Conservation (phyloP, 2,329 filamentous ascomycete species). For the Triangularia verruculosa region DNA sequence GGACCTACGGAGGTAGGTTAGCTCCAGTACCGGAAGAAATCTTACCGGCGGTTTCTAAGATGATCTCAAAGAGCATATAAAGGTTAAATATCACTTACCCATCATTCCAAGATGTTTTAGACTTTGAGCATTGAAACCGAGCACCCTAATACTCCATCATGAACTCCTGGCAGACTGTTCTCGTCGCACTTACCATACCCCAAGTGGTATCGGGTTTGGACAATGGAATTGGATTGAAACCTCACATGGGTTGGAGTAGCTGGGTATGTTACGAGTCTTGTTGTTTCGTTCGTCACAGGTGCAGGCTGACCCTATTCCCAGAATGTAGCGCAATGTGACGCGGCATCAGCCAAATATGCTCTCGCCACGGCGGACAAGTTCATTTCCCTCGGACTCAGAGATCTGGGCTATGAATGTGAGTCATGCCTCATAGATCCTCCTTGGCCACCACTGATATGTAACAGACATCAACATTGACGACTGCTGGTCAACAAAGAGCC, state of each 20-base stretch:
- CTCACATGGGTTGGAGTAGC: slow-evolving; percentile 22
- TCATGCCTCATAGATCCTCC: background rate
- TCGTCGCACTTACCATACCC: background rate
- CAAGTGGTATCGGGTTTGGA: slow-evolving; percentile 1
- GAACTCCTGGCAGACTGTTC: background rate
- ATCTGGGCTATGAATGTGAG: slow-evolving; percentile 21
- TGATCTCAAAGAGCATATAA: background rate
- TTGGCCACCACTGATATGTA: background rate
- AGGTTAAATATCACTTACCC: background rate
- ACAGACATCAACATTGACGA: slow-evolving; percentile 26
- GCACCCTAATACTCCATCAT: background rate
- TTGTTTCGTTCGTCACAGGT: background rate
- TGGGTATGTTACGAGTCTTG: slow-evolving; percentile 6
- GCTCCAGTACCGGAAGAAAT: no score
- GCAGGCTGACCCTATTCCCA: background rate
- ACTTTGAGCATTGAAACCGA: background rate
- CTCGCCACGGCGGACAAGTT: slow-evolving; percentile 20
- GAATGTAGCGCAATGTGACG: slow-evolving; percentile 22
- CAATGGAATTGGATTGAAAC: slow-evolving; percentile 16
- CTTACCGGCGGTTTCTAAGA: no score
- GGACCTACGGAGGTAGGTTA: no score
- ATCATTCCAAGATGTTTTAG: background rate
- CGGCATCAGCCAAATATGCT: slow-evolving; percentile 18
- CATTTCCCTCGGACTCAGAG: slow-evolving; percentile 22
- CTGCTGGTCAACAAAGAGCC: slow-evolving; percentile 19